These are phyloP conservation scores for Aspergillus terreus DNA, from an alignment of 2,329 filamentous ascomycete species.

Conservation along the genomic window DNA sequence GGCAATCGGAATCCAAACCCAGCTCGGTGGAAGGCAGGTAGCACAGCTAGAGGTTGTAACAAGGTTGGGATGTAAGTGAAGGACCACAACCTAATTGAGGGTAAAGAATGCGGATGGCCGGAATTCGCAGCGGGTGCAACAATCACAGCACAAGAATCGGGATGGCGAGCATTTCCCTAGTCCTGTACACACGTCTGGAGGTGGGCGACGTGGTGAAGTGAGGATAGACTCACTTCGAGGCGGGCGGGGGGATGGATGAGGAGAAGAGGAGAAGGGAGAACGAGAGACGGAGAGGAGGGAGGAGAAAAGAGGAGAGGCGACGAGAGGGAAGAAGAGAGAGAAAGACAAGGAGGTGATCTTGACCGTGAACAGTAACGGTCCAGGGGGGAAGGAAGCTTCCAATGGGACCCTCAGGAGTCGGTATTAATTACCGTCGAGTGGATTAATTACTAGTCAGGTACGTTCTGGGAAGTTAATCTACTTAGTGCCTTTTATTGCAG, in stretches of 20 bases:
- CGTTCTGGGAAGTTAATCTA: too few species aligned
- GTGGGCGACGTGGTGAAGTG: constrained; percentile 7
- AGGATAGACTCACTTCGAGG: constrained; percentile 12
- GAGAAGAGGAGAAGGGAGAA: constrained; percentile 5
- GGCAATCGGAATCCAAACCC: not conserved
- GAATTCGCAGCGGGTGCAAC: constrained; percentile 30
- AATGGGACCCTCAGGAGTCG: constrained; percentile 1
- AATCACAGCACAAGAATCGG: constrained; percentile 20
- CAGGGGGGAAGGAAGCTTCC: constrained; percentile 10
- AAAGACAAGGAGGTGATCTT: constrained; percentile 20
- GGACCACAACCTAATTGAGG: constrained; percentile 26
- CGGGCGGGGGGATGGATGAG: not conserved
- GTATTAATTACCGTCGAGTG: not conserved
- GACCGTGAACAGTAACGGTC: constrained; percentile 11
- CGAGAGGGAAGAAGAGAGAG: constrained; percentile 9
- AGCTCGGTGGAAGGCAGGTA: not conserved
- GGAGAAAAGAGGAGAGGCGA: constrained; percentile 14
- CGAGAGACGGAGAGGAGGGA: constrained; percentile 11
- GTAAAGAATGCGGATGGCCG: constrained; percentile 11
- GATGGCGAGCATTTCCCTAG: constrained; percentile 42
- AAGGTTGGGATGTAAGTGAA: constrained; percentile 44
- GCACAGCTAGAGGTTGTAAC: constrained; percentile 5
- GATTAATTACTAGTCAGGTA: not conserved
- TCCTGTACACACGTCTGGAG: constrained; percentile 11
- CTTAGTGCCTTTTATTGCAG: too few species aligned